phyloP scores from a whole-genome alignment of 148 eudicot genomes.

The Rhododendron williamsianum region DNA sequence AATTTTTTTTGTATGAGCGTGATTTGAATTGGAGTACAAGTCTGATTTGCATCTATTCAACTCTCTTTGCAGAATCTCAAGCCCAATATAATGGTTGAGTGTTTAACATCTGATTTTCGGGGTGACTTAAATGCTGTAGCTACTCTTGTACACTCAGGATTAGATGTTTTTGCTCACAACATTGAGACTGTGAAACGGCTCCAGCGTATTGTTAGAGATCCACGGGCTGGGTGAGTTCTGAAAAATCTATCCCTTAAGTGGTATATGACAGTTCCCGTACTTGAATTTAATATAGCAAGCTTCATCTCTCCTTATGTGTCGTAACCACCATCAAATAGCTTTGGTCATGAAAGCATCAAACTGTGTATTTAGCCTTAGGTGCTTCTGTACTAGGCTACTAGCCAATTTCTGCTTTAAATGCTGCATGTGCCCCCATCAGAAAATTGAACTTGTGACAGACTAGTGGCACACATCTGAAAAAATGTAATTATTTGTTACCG shows the following conservation, averaged over 20 bases:
- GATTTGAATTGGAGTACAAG: background rate
- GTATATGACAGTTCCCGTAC: background rate
- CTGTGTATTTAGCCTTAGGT: background rate
- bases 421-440: background rate
- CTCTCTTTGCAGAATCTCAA: conserved; percentile 56
- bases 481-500: background rate
- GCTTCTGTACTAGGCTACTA: background rate
- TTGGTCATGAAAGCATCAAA: background rate
- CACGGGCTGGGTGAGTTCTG: conserved; percentile 81
- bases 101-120: conserved; percentile 91
- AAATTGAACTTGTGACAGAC: background rate
- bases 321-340: background rate
- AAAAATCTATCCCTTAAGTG: background rate
- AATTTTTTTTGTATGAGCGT: background rate
- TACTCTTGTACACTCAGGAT: conserved; percentile 79
- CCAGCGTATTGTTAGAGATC: conserved; percentile 92
- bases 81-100: conserved; percentile 85
- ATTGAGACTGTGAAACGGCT: conserved; percentile 87
- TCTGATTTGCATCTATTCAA: conserved; percentile 22
- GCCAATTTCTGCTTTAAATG: background rate
- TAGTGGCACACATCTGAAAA: background rate
- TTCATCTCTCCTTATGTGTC: background rate
- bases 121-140: conserved; percentile 84
- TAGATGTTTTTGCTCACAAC: conserved; percentile 98
- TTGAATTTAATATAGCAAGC: background rate